Evolutionary conservation across 495 filamentous ascomycete genomes (phyloP).

Genomic region (Penicillium parvum): DNA sequence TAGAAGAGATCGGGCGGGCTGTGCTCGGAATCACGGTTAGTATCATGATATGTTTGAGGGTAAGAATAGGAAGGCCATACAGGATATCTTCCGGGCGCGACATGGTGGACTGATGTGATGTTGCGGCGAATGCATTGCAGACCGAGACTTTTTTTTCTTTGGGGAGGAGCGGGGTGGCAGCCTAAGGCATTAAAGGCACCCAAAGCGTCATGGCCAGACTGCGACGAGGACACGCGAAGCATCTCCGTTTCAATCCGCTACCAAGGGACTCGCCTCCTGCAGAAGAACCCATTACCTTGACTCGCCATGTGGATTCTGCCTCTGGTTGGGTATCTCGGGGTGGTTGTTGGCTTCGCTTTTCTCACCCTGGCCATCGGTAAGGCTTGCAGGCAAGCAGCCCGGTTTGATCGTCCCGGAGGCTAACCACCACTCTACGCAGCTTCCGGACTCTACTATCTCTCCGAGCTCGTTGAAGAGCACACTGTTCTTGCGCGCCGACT

Average conservation of each 20-base stretch:
- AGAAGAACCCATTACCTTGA: too few relatives aligned
- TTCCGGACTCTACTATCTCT: slow-evolving; percentile 95
- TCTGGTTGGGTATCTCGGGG: slow-evolving; percentile 81
- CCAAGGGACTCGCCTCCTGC: neutral
- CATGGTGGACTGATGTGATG: slow-evolving; percentile 51
- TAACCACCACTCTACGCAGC: slow-evolving; percentile 51
- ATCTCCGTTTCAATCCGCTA: neutral
- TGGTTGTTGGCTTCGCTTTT: slow-evolving; percentile 85
- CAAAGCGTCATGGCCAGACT: slow-evolving; percentile 10
- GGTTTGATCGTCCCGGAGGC: too few relatives aligned
- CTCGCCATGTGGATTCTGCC: slow-evolving; percentile 84
- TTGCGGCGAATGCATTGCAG: slow-evolving; percentile 1
- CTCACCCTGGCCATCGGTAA: slow-evolving; percentile 90
- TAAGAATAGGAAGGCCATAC: slow-evolving; percentile 43
- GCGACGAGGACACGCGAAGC: too few relatives aligned
- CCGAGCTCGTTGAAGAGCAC: slow-evolving; percentile 95
- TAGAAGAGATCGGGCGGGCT: slow-evolving; percentile 96
- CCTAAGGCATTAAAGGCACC: slow-evolving; percentile 26
- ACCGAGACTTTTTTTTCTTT: slow-evolving; percentile 14
- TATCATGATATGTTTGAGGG: too few relatives aligned
- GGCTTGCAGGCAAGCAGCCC: too few relatives aligned
- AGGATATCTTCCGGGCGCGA: slow-evolving; percentile 93
- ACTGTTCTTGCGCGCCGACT: slow-evolving; percentile 86
- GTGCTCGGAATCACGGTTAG: slow-evolving; percentile 1
- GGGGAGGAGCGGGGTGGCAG: slow-evolving; percentile 10